Evolutionary conservation across 345 rosid species (phyloP).

Genomic region (Euphorbia pulcherrima): DNA sequence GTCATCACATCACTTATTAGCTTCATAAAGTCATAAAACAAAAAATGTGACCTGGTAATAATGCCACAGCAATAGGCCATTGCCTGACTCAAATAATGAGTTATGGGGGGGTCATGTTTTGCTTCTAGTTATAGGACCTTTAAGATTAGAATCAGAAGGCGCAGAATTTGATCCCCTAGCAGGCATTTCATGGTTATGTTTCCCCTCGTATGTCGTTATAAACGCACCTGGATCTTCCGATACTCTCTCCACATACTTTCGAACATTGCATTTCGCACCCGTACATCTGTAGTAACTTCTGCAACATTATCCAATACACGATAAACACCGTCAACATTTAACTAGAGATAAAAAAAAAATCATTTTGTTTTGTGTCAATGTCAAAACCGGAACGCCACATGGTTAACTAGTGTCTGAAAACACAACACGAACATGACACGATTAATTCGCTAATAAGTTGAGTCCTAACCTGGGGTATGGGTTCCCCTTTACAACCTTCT

Average conservation of each 20-base stretch:
- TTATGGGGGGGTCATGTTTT: conserved; percentile 4
- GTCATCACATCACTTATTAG: neutral
- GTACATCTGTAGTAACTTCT: conserved; percentile 97
- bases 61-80: too few relatives aligned
- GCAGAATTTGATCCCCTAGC: conserved; percentile 25
- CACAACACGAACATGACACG: too few relatives aligned
- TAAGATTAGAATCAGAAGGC: conserved; percentile 28
- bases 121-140: conserved; percentile 28
- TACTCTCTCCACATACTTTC: conserved; percentile 90
- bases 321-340: too few relatives aligned
- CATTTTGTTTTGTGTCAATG: too few relatives aligned
- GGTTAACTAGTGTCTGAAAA: too few relatives aligned
- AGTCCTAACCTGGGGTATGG: conserved; percentile 71
- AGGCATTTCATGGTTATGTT: conserved; percentile 88
- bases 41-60: neutral
- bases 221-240: conserved; percentile 84
- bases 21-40: neutral
- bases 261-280: conserved; percentile 64
- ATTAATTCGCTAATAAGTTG: neutral
- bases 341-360: too few relatives aligned
- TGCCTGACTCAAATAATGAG: too few relatives aligned
- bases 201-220: conserved; percentile 91
- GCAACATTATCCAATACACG: conserved; percentile 25
- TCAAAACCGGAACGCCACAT: too few relatives aligned
- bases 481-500: conserved; percentile 92